Percentiles rank a stretch among this genome's conserved stretches.
Conservation (phyloP, 2,329 filamentous ascomycete genomes). For the Conoideocrella luteorostrata region DNA sequence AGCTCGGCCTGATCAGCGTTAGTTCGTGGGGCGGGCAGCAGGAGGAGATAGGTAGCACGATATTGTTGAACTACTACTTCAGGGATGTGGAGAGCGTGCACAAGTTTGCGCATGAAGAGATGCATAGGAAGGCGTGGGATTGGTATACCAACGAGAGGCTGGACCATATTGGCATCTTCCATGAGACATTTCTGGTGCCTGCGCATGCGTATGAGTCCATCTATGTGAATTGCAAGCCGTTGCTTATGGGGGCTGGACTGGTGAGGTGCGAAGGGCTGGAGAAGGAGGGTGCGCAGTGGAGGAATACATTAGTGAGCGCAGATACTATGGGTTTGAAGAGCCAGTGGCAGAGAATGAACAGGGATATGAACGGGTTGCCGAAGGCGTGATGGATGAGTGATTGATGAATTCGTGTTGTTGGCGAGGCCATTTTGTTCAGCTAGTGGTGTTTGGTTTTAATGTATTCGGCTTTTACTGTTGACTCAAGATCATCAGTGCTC, state of each 20-base stretch:
- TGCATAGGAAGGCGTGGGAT: slow-evolving; percentile 44
- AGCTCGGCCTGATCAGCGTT: slow-evolving; percentile 40
- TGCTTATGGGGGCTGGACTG: slow-evolving; percentile 25
- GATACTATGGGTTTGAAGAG: slow-evolving; percentile 25
- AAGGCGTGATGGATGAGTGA: not conserved
- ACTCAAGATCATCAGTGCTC: no score
- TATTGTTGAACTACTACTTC: slow-evolving; percentile 46
- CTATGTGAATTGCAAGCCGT: slow-evolving; percentile 38
- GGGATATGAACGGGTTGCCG: slow-evolving; percentile 16
- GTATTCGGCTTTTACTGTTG: no score
- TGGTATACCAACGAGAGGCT: slow-evolving; percentile 36
- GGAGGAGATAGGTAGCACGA: slow-evolving; percentile 29
- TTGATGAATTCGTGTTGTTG: not conserved
- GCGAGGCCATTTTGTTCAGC: no score
- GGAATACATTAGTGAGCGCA: slow-evolving; percentile 27
- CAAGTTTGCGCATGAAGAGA: slow-evolving; percentile 41
- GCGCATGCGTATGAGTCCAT: slow-evolving; percentile 43
- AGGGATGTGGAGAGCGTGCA: slow-evolving; percentile 40
- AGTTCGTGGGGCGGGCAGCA: slow-evolving; percentile 23
- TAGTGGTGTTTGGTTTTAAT: no score
- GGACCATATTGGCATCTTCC: slow-evolving; percentile 42
- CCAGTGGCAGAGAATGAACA: slow-evolving; percentile 26
- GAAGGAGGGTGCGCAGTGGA: slow-evolving; percentile 21
- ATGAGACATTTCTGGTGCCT: slow-evolving; percentile 46
- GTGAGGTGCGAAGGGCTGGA: slow-evolving; percentile 18